Evolutionary conservation across 352 stramenopile species (phyloP).

Genomic region (Pythium phragmiticola): DNA sequence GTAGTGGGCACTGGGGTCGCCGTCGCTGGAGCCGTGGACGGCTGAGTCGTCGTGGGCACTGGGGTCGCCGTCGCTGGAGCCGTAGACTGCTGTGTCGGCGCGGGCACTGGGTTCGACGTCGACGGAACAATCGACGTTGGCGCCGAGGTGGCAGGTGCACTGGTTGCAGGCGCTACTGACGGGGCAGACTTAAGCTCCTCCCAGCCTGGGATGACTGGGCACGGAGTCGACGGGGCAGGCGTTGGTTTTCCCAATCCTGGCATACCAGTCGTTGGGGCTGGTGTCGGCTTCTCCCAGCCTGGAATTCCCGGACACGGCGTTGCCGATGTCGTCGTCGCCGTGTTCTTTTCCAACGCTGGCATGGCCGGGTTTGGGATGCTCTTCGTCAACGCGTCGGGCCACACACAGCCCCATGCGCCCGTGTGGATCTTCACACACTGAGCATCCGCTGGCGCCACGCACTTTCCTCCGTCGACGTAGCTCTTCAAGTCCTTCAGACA

Average conservation of each 20-base stretch:
- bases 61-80: not conserved
- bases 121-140: not conserved
- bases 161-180: not conserved
- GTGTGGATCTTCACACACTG: constrained; percentile 63
- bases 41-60: not conserved
- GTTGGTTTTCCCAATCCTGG: constrained; percentile 24
- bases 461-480: constrained; percentile 47
- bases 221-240: constrained; percentile 22
- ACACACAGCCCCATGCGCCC: constrained; percentile 73
- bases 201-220: constrained; percentile 30
- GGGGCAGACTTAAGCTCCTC: constrained; percentile 30
- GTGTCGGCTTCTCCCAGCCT: constrained; percentile 17
- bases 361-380: constrained; percentile 22
- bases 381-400: constrained; percentile 15
- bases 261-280: constrained; percentile 9
- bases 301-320: constrained; percentile 34
- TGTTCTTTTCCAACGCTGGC: constrained; percentile 23
- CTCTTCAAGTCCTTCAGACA: constrained; percentile 59
- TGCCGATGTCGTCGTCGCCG: constrained; percentile 9
- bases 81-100: not conserved
- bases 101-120: not conserved
- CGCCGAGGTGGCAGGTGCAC: not conserved
- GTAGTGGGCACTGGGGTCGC: not conserved
- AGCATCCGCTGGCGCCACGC: constrained; percentile 50
- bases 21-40: not conserved